Percentiles rank a stretch among this genome's conserved stretches.
Conservation (phyloP, 805 yeast genomes). For the Sugiyamaella mastotermitis region DNA sequence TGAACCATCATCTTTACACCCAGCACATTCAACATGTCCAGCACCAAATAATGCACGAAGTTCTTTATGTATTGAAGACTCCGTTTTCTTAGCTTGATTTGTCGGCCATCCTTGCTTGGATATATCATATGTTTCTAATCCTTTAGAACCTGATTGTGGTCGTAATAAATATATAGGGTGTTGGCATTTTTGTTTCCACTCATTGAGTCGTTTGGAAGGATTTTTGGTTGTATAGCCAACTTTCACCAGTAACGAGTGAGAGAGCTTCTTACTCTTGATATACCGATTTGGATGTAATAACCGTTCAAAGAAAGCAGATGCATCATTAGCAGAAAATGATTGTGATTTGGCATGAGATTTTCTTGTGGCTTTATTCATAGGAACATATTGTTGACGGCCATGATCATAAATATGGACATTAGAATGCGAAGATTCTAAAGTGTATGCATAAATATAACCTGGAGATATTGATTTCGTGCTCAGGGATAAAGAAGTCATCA, state of each 20-base stretch:
- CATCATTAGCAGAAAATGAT: too few relatives aligned
- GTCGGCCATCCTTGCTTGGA: slow-evolving; percentile 24
- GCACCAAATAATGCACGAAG: slow-evolving; percentile 22
- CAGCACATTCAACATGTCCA: slow-evolving; percentile 26
- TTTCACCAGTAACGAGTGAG: slow-evolving; percentile 21
- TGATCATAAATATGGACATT: slow-evolving; percentile 23
- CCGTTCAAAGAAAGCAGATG: too few relatives aligned
- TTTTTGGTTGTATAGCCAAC: slow-evolving; percentile 27
- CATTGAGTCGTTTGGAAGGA: slow-evolving; percentile 24
- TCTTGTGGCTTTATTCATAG: neutral
- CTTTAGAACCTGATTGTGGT: slow-evolving; percentile 10
- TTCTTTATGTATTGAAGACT: slow-evolving; percentile 19
- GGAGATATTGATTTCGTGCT: slow-evolving; percentile 8
- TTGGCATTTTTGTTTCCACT: slow-evolving; percentile 26
- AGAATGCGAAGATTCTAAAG: slow-evolving; percentile 17
- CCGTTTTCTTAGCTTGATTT: slow-evolving; percentile 18
- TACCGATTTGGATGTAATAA: neutral
- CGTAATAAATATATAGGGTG: slow-evolving; percentile 21
- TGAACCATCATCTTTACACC: slow-evolving; percentile 19
- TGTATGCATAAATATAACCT: slow-evolving; percentile 27
- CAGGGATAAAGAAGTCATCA: slow-evolving; percentile 4
- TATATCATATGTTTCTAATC: slow-evolving; percentile 11
- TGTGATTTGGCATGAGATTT: neutral
- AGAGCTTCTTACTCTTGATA: neutral
- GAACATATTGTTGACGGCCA: slow-evolving; percentile 10